Percentiles rank a stretch among this genome's conserved stretches.
These are phyloP conservation scores for Orobanche coerulescens DNA, from an alignment of 257 asterid genomes.

Conservation along the genomic window DNA sequence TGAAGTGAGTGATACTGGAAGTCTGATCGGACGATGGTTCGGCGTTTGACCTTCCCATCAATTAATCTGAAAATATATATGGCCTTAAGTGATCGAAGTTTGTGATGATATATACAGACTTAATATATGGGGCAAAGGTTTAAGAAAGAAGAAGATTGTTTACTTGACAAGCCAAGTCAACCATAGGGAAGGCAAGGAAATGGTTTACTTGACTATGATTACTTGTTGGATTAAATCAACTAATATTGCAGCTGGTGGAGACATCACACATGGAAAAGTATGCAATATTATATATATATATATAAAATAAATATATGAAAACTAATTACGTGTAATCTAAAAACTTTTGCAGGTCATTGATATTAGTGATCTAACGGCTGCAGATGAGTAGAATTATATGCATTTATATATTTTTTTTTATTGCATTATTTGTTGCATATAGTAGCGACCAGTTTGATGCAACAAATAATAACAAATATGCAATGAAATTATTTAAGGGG, in stretches of 20 bases:
- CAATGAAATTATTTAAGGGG: too few relatives aligned
- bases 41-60: slow-evolving; percentile 23
- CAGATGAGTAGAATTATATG: too few relatives aligned
- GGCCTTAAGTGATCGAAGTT: background rate
- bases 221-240: background rate
- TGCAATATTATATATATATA: too few relatives aligned
- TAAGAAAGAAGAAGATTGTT: background rate
- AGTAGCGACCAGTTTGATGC: too few relatives aligned
- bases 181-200: background rate
- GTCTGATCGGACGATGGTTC: slow-evolving; percentile 7
- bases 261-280: too few relatives aligned
- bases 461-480: too few relatives aligned
- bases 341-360: too few relatives aligned
- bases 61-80: too few relatives aligned
- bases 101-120: background rate
- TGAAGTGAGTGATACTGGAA: slow-evolving; percentile 34
- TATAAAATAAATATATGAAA: too few relatives aligned
- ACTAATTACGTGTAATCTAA: too few relatives aligned
- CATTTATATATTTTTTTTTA: background rate
- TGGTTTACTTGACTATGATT: background rate
- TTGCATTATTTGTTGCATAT: background rate
- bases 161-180: slow-evolving; percentile 1
- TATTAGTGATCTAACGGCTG: too few relatives aligned
- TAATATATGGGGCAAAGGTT: background rate
- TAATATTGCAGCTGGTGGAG: background rate